These are phyloP conservation scores for Lipomyces mesembrius DNA, from an alignment of 805 yeast genomes.

Conservation along the genomic window DNA sequence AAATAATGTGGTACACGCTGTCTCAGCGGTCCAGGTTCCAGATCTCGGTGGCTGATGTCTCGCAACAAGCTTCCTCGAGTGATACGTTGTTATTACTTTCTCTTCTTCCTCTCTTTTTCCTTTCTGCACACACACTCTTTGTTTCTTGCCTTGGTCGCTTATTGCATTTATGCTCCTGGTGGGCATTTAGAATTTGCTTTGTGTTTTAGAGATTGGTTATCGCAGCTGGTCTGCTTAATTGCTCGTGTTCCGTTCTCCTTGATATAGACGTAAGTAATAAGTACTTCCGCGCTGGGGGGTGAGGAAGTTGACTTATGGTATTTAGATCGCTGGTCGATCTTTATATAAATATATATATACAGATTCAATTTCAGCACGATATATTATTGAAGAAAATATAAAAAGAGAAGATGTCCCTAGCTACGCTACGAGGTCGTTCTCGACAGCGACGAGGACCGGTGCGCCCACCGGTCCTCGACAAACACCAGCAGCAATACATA, in stretches of 20 bases:
- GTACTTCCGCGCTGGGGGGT: not conserved
- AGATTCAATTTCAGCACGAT: slow-evolving; percentile 6
- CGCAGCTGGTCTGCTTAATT: slow-evolving; percentile 35
- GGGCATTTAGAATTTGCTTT: slow-evolving; percentile 7
- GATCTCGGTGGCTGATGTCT: slow-evolving; percentile 3
- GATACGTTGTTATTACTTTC: not conserved
- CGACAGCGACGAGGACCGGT: slow-evolving; percentile 3
- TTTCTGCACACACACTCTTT: slow-evolving; percentile 13
- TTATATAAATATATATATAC: not conserved
- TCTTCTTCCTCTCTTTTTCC: slow-evolving; percentile 3
- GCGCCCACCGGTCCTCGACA: slow-evolving; percentile 8
- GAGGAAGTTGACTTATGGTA: not conserved
- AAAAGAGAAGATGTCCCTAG: not conserved
- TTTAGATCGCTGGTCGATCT: slow-evolving; percentile 33
- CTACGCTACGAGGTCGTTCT: not conserved
- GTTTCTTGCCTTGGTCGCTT: slow-evolving; percentile 3
- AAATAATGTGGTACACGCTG: not conserved
- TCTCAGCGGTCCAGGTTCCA: not conserved
- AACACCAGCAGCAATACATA: not conserved
- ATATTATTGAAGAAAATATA: not conserved
- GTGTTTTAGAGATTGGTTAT: slow-evolving; percentile 1
- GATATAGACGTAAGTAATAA: slow-evolving; percentile 8
- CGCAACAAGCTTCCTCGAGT: not conserved
- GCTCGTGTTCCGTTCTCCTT: slow-evolving; percentile 16
- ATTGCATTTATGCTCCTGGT: slow-evolving; percentile 8